Evolutionary conservation across 1,139 yeast genomes (phyloP).

Genomic region (Candida tropicalis): DNA sequence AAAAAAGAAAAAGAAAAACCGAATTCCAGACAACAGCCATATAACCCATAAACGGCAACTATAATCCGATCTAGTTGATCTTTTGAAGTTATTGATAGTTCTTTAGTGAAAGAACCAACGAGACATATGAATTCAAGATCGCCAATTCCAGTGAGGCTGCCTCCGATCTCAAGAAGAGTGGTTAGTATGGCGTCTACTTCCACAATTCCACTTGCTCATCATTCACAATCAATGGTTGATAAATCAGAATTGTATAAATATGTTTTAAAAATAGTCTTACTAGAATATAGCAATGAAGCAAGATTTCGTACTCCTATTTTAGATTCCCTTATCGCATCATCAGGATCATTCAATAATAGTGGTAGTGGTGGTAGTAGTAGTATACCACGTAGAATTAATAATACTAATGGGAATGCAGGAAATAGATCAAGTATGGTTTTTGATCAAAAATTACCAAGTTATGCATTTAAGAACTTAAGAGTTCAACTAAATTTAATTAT

Average conservation of each 20-base stretch:
- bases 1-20: no score
- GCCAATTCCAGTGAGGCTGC: background rate
- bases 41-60: no score
- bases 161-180: conserved; percentile 3
- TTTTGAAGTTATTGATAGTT: no score
- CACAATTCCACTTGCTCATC: conserved; percentile 1
- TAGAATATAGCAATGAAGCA: conserved; percentile 62
- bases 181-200: conserved; percentile 10
- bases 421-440: conserved; percentile 13
- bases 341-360: no score
- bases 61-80: no score
- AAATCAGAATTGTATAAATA: conserved; percentile 35
- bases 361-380: no score
- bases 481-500: conserved; percentile 55
- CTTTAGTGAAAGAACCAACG: no score
- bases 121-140: conserved; percentile 5
- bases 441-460: conserved; percentile 45
- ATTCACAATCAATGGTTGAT: conserved; percentile 4
- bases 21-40: no score
- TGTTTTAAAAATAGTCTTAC: conserved; percentile 50
- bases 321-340: conserved; percentile 6
- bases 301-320: conserved; percentile 49
- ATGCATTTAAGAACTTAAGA: conserved; percentile 50
- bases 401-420: background rate
- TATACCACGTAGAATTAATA: background rate